Conservation (phyloP, 2,329 filamentous ascomycete species). For the Colletotrichum aenigma region DNA sequence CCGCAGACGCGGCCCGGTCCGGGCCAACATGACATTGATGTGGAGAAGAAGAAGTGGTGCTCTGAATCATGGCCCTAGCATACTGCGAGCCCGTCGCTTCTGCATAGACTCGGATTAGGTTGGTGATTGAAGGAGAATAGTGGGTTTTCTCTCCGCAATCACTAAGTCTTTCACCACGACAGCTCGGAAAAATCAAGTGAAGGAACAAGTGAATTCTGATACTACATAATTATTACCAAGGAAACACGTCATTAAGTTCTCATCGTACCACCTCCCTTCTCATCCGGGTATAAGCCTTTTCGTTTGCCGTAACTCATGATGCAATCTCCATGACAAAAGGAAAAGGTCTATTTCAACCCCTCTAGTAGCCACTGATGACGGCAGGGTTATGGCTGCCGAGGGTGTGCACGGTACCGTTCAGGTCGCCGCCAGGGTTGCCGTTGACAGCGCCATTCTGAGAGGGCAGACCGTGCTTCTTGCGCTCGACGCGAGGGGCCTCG, state of each 20-base stretch:
- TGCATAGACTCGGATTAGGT: too few relatives aligned
- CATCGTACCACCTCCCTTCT: not conserved
- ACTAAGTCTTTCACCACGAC: too few relatives aligned
- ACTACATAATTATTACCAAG: slow-evolving; percentile 6
- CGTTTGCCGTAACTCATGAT: slow-evolving; percentile 8
- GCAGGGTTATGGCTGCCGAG: not conserved
- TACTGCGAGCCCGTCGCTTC: too few relatives aligned
- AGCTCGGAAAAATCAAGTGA: too few relatives aligned
- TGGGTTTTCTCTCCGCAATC: too few relatives aligned
- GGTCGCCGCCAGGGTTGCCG: not conserved
- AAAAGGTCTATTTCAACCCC: not conserved
- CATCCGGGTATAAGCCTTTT: slow-evolving; percentile 18
- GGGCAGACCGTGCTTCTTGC: slow-evolving; percentile 43
- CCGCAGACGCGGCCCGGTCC: too few relatives aligned
- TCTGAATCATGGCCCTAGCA: too few relatives aligned
- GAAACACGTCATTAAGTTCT: not conserved
- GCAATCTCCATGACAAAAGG: slow-evolving; percentile 1
- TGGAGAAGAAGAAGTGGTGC: too few relatives aligned
- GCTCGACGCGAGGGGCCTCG: slow-evolving; percentile 52
- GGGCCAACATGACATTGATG: too few relatives aligned
- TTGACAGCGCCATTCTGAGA: not conserved
- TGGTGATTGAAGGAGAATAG: too few relatives aligned
- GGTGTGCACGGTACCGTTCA: not conserved
- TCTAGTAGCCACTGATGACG: slow-evolving; percentile 7
- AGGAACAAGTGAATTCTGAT: not conserved